Evolutionary conservation across 2,329 filamentous ascomycete species (phyloP).

Genomic region (Blastomyces gilchristii): DNA sequence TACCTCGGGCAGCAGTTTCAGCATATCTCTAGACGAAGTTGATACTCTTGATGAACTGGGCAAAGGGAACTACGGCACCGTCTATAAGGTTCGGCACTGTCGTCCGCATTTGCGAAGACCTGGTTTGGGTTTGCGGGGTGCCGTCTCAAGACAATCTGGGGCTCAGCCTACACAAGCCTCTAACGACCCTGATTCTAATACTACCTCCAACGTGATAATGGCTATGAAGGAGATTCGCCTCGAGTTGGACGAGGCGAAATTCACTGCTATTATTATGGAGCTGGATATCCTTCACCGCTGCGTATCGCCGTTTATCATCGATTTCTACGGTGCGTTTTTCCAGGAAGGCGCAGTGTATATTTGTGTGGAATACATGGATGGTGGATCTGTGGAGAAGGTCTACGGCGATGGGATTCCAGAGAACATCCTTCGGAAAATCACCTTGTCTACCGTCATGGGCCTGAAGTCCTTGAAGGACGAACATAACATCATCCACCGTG

Average conservation of each 20-base stretch:
- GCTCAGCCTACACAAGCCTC: slow-evolving; percentile 19
- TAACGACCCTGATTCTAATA: slow-evolving; percentile 18
- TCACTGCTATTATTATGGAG: slow-evolving; percentile 95
- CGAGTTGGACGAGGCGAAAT: slow-evolving; percentile 92
- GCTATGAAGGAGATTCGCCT: slow-evolving; percentile 98
- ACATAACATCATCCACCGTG: slow-evolving; percentile 97
- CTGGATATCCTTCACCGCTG: slow-evolving; percentile 92
- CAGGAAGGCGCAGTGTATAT: slow-evolving; percentile 98
- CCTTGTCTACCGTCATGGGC: slow-evolving; percentile 78
- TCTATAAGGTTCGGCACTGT: slow-evolving; percentile 89
- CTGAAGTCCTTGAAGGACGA: slow-evolving; percentile 91
- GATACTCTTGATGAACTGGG: slow-evolving; percentile 87
- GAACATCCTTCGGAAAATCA: slow-evolving; percentile 77
- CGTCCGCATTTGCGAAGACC: slow-evolving; percentile 54
- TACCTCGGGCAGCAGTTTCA: slow-evolving; percentile 77
- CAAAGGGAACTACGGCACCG: slow-evolving; percentile 96
- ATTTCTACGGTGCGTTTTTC: slow-evolving; percentile 98
- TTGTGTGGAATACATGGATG: slow-evolving; percentile 99
- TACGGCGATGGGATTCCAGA: slow-evolving; percentile 88
- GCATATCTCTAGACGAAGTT: slow-evolving; percentile 90
- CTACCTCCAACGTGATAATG: slow-evolving; percentile 63
- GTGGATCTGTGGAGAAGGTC: slow-evolving; percentile 91
- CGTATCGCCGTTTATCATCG: slow-evolving; percentile 89
- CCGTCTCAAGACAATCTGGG: slow-evolving; percentile 8
- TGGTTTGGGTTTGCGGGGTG: slow-evolving; percentile 49